phyloP scores from a whole-genome alignment of 2,329 filamentous ascomycete genomes.

The Fragosphaeria purpurea region DNA sequence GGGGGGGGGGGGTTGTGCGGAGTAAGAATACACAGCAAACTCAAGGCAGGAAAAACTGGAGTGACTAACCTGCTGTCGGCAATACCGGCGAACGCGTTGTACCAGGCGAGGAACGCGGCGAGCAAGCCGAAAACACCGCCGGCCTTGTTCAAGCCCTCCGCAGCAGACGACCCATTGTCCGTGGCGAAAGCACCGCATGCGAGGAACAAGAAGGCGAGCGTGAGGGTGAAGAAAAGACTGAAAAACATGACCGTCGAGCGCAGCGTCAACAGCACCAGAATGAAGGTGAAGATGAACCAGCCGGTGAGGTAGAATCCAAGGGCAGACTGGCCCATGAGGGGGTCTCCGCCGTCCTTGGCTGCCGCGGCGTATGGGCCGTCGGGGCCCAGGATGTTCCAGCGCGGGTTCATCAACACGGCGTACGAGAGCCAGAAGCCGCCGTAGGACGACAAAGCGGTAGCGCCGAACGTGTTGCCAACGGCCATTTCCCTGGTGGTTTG shows the following conservation, averaged over 20 bases:
- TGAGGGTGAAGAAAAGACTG: conserved; percentile 65
- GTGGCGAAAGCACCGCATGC: conserved; percentile 50
- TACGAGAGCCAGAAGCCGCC: conserved; percentile 78
- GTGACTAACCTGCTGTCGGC: conserved; percentile 54
- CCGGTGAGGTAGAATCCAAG: conserved; percentile 66
- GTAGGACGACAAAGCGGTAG: conserved; percentile 70
- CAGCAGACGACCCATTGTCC: conserved; percentile 38
- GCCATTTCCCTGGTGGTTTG: conserved; percentile 61
- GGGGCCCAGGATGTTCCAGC: conserved; percentile 47
- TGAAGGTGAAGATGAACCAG: conserved; percentile 79
- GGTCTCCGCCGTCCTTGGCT: conserved; percentile 20
- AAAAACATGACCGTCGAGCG: conserved; percentile 72
- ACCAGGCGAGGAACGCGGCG: conserved; percentile 76
- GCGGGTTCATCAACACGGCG: conserved; percentile 59
- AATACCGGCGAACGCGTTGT: conserved; percentile 74
- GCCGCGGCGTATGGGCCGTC: conserved; percentile 33
- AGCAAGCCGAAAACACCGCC: conserved; percentile 74
- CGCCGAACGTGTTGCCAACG: conserved; percentile 79
- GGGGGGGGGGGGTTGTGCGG: not conserved
- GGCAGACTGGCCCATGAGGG: conserved; percentile 43
- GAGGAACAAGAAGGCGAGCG: conserved; percentile 65
- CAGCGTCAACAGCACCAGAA: conserved; percentile 64
- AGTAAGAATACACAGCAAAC: no score
- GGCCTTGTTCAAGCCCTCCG: conserved; percentile 49
- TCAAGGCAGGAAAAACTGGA: no score